These are phyloP conservation scores for Populus ilicifolia DNA, from an alignment of 345 rosid species.

Conservation along the genomic window DNA sequence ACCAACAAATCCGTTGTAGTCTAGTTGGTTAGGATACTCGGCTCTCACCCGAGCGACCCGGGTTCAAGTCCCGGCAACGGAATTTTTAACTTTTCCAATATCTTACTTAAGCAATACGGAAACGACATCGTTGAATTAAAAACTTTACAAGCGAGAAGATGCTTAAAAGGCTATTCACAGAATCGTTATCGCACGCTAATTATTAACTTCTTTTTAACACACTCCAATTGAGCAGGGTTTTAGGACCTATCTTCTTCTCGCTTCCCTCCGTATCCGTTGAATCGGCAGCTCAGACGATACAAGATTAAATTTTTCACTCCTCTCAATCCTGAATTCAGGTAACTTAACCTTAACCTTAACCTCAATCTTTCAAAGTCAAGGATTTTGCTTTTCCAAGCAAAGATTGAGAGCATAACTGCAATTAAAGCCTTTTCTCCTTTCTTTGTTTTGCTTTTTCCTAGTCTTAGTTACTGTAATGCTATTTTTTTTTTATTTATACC, in stretches of 20 bases:
- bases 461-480: too few species aligned
- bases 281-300: background rate
- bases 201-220: too few species aligned
- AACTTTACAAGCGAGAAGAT: too few species aligned
- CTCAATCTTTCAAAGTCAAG: background rate
- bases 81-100: conserved; percentile 6
- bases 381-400: background rate
- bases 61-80: conserved; percentile 74
- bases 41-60: conserved; percentile 76
- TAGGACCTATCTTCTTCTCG: too few species aligned
- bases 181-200: too few species aligned
- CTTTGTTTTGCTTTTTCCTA: too few species aligned
- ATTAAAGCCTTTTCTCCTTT: background rate
- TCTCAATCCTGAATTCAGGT: background rate
- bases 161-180: too few species aligned
- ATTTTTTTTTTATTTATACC: too few species aligned
- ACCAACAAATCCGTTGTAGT: conserved; percentile 29
- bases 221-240: too few species aligned
- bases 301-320: background rate
- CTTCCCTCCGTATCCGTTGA: background rate
- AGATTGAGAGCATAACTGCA: background rate
- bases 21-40: conserved; percentile 72
- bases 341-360: background rate
- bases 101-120: too few species aligned
- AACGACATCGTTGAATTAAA: too few species aligned